Evolutionary conservation across 1,284 basidiomycete species (phyloP), one percentile per base, ranked within the genome.

Genomic region (Ceratobasidium papillatum): DNA sequence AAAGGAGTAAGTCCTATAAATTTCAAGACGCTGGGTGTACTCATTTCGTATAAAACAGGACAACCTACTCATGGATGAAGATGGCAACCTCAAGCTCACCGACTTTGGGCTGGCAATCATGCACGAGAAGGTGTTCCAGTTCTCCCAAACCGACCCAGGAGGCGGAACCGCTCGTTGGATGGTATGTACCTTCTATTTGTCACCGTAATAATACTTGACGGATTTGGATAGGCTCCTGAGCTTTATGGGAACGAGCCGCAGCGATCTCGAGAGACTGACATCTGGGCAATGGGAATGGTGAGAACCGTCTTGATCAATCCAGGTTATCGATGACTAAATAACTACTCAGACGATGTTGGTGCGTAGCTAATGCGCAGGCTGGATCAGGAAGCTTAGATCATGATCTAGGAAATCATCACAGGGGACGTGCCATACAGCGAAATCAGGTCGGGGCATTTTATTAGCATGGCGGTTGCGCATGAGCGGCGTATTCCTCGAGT

Each of bases 31-130:
- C 2, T 0, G 9, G 12, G 1, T 3, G 2, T 30, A 32, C 52
- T 12, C 0, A 11, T 30, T 19, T n/a, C 3, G 8, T 14, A 19
- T 12, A 12, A n/a, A 25, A 8, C 38, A 59, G 58, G 36, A 59
- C 9, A 59, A 59, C 36, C 3, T 59, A 12, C 58, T 59, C 3
- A 14, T 59, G 36, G 58, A 17, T 3, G 19, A 22, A 22, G 62
- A 64, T n/a, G 62, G 62, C 3, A 64, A 38, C 5, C 22, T 49
- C 30, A 64, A 64, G 45, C 4, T 64, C 14, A 64, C 62, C 11
- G 62, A 64, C 32, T 64, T 64, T 32, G 62, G 62, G 43, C 45
- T 64, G 5, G 22, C 62, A 9, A 64, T 64, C 27, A 64, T 64
- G 43, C 41, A 49, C 9, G 62, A 64, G 25, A 34, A 2, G 9